phyloP scores from a whole-genome alignment of 2,329 filamentous ascomycete genomes.

The Torrubiellomyces zombiae region DNA sequence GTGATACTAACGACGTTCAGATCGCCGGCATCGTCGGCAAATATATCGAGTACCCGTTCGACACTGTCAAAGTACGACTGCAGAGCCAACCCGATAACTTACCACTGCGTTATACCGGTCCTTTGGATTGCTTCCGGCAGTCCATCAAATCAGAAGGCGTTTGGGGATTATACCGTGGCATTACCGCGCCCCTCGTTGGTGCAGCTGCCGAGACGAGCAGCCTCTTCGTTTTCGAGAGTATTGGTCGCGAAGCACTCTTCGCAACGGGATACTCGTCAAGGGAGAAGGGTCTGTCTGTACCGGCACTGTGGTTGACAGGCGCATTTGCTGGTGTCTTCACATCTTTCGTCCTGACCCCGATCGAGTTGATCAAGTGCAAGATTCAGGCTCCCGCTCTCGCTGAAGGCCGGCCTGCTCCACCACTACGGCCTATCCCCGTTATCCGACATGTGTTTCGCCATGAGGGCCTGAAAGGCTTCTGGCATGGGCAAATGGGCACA shows the following conservation, averaged over 20 bases:
- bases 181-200: constrained; percentile 77
- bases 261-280: constrained; percentile 28
- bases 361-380: constrained; percentile 96
- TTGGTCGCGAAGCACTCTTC: constrained; percentile 52
- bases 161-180: constrained; percentile 72
- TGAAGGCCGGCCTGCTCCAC: constrained; percentile 23
- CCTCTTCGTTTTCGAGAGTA: constrained; percentile 79
- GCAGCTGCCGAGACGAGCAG: constrained; percentile 86
- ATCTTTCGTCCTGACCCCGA: constrained; percentile 78
- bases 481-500: constrained; percentile 88
- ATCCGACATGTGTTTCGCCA: constrained; percentile 67
- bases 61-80: constrained; percentile 92
- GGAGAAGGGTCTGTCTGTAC: constrained; percentile 51
- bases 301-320: constrained; percentile 61
- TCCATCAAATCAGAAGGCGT: constrained; percentile 68
- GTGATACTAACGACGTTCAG: constrained; percentile 21
- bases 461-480: constrained; percentile 74
- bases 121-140: constrained; percentile 85
- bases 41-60: constrained; percentile 96
- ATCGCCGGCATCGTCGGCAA: constrained; percentile 78
- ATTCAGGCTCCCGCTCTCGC: constrained; percentile 59
- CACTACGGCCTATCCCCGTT: constrained; percentile 50
- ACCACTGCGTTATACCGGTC: constrained; percentile 68
- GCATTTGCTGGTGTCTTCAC: constrained; percentile 80
- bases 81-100: constrained; percentile 85